phyloP scores from a whole-genome alignment of 1,139 yeast species.

The Taiozyma sp. region DNA sequence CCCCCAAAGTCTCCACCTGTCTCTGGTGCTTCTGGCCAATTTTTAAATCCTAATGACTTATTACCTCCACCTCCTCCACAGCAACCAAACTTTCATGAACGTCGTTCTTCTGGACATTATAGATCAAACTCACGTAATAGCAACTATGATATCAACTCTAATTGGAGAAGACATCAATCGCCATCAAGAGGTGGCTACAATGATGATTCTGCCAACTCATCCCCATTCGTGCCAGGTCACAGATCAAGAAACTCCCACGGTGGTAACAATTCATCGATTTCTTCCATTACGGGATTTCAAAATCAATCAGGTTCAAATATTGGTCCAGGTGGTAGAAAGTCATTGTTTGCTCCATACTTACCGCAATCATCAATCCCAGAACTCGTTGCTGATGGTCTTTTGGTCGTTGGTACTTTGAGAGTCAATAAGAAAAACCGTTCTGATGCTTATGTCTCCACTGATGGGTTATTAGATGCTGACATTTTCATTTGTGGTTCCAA shows the following conservation, averaged over 20 bases:
- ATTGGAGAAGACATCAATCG: slow-evolving; percentile 52
- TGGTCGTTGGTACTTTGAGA: slow-evolving; percentile 88
- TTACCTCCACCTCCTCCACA: slow-evolving; percentile 22
- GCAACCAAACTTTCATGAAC: slow-evolving; percentile 31
- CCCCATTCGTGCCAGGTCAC: slow-evolving; percentile 72
- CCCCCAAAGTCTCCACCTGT: slow-evolving; percentile 30
- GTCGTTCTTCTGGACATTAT: slow-evolving; percentile 49
- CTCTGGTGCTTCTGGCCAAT: slow-evolving; percentile 3
- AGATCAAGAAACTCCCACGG: slow-evolving; percentile 71
- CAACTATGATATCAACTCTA: slow-evolving; percentile 33
- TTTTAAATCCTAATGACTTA: slow-evolving; percentile 10
- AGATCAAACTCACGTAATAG: slow-evolving; percentile 45
- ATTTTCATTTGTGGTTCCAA: slow-evolving; percentile 98
- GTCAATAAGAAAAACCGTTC: slow-evolving; percentile 95
- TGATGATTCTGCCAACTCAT: slow-evolving; percentile 9
- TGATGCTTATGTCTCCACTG: slow-evolving; percentile 96
- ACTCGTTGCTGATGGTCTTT: slow-evolving; percentile 80
- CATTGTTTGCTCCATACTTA: slow-evolving; percentile 91
- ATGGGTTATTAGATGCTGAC: slow-evolving; percentile 92
- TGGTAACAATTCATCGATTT: slow-evolving; percentile 44
- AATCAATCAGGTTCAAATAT: slow-evolving; percentile 2
- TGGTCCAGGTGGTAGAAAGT: slow-evolving; percentile 51
- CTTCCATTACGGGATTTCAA: slow-evolving; percentile 23
- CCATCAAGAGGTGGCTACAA: slow-evolving; percentile 25
- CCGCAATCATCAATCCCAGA: slow-evolving; percentile 94